Conservation (phyloP, 1,139 yeast genomes). For the Blastobotrys indianensis region DNA sequence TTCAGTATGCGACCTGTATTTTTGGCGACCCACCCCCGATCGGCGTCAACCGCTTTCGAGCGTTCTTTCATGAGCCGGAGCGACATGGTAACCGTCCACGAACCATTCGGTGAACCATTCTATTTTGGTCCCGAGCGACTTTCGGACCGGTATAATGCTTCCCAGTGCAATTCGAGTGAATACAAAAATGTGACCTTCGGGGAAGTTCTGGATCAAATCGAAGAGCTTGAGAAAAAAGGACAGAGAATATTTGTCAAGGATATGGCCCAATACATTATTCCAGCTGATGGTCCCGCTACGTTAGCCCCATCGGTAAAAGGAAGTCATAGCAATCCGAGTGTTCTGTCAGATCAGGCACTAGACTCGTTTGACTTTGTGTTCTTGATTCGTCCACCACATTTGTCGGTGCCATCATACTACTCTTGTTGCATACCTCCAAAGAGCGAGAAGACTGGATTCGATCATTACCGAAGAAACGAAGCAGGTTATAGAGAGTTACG, state of each 20-base stretch:
- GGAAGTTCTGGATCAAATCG: slow-evolving; percentile 18
- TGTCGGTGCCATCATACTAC: slow-evolving; percentile 29
- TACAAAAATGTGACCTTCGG: slow-evolving; percentile 18
- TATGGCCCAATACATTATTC: slow-evolving; percentile 29
- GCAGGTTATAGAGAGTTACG: slow-evolving; percentile 29
- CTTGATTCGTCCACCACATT: slow-evolving; percentile 28
- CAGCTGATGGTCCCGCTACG: slow-evolving; percentile 18
- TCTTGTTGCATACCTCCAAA: slow-evolving; percentile 29
- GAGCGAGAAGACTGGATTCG: slow-evolving; percentile 26
- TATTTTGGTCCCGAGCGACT: slow-evolving; percentile 28
- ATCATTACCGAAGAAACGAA: slow-evolving; percentile 24
- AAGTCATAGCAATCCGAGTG: slow-evolving; percentile 19
- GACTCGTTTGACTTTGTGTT: slow-evolving; percentile 23
- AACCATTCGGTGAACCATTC: slow-evolving; percentile 29
- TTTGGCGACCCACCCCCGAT: slow-evolving; percentile 28
- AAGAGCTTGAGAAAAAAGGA: slow-evolving; percentile 5
- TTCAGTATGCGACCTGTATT: slow-evolving; percentile 14
- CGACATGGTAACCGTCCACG: slow-evolving; percentile 25
- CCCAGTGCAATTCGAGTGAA: slow-evolving; percentile 14
- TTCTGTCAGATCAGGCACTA: slow-evolving; percentile 20
- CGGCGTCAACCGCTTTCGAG: slow-evolving; percentile 29
- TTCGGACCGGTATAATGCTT: slow-evolving; percentile 21
- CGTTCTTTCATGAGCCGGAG: slow-evolving; percentile 26
- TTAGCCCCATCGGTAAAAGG: slow-evolving; percentile 19
- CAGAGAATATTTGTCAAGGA: slow-evolving; percentile 25